Conservation (phyloP, 352 stramenopile species). For the Phytophthora parvispora region DNA sequence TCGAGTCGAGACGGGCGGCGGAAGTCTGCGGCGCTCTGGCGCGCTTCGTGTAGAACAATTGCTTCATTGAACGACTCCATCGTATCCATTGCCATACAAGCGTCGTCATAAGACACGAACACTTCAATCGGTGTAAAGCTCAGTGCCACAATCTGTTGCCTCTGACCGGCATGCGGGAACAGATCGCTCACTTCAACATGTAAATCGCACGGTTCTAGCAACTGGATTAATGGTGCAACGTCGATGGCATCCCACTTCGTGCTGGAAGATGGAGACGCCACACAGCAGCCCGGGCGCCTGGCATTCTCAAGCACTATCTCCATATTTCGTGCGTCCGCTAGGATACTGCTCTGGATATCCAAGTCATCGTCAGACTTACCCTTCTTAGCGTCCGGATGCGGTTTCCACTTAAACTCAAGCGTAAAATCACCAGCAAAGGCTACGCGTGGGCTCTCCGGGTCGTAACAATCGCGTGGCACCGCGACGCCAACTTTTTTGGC, state of each 20-base stretch:
- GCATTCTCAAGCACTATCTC: slow-evolving; percentile 75
- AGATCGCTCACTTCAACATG: slow-evolving; percentile 76
- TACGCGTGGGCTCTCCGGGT: slow-evolving; percentile 52
- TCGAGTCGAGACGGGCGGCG: slow-evolving; percentile 9
- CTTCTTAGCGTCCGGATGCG: slow-evolving; percentile 23
- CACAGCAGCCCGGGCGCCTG: slow-evolving; percentile 72
- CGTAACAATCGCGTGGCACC: slow-evolving; percentile 64
- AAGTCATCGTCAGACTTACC: slow-evolving; percentile 44
- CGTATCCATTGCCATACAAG: slow-evolving; percentile 59
- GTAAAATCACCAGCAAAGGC: slow-evolving; percentile 67
- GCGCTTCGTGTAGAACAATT: slow-evolving; percentile 30
- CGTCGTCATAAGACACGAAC: slow-evolving; percentile 86
- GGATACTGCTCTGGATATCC: slow-evolving; percentile 78
- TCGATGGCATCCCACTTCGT: slow-evolving; percentile 36
- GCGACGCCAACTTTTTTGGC: slow-evolving; percentile 64
- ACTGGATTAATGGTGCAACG: slow-evolving; percentile 63
- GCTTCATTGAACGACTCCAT: slow-evolving; percentile 53
- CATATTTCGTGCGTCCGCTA: slow-evolving; percentile 69
- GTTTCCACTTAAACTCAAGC: slow-evolving; percentile 64
- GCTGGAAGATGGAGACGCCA: slow-evolving; percentile 37
- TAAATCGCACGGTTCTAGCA: slow-evolving; percentile 82
- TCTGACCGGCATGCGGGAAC: slow-evolving; percentile 69
- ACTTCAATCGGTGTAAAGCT: slow-evolving; percentile 83
- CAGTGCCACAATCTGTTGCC: slow-evolving; percentile 81
- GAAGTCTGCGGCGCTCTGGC: slow-evolving; percentile 2